Base-by-base conservation (phyloP, 1,139 yeast species). In the Diutina scorzettiae region DNA sequence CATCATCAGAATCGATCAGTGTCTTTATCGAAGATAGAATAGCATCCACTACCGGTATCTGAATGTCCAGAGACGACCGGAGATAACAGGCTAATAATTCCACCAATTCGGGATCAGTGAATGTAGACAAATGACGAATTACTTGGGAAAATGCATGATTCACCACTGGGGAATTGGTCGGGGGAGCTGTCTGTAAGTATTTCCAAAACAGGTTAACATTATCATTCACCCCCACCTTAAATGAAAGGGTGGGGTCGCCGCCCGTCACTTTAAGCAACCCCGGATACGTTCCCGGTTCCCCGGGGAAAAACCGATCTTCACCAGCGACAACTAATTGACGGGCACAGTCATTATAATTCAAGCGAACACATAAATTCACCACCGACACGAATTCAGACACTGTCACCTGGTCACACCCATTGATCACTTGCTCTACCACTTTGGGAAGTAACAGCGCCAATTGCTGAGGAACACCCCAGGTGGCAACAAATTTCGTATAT, bases 1-100 rank as follows among this genome's bases (percentile, higher is more conserved):
- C 39, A 23, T 34, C 39, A 6, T 34, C 39, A 16, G 21, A 28
- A 16, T 34, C 39, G n/a, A 23, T n/a, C n/a, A n/a, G n/a, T n/a
- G n/a, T n/a, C n/a, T n/a, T n/a, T n/a, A n/a, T n/a, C n/a, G n/a
- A n/a, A n/a, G n/a, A n/a, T n/a, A n/a, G n/a, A n/a, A n/a, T n/a
- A n/a, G n/a, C n/a, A n/a, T n/a, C n/a, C n/a, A n/a, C n/a, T n/a
- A n/a, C n/a, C n/a, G n/a, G n/a, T n/a, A n/a, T n/a, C n/a, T n/a
- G n/a, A n/a, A n/a, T n/a, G n/a, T n/a, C n/a, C n/a, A n/a, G n/a
- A n/a, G n/a, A n/a, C n/a, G n/a, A 5, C 3, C n/a, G 19, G 25
- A 34, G n/a, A 14, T 23, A 34, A 12, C 3, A 4, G 12, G 39
- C 39, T 11, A 34, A 23, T 19, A 34, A 21, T 4, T 14, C 17